phyloP scores from a whole-genome alignment of 1,284 basidiomycete species.

The Trametes polyzona region DNA sequence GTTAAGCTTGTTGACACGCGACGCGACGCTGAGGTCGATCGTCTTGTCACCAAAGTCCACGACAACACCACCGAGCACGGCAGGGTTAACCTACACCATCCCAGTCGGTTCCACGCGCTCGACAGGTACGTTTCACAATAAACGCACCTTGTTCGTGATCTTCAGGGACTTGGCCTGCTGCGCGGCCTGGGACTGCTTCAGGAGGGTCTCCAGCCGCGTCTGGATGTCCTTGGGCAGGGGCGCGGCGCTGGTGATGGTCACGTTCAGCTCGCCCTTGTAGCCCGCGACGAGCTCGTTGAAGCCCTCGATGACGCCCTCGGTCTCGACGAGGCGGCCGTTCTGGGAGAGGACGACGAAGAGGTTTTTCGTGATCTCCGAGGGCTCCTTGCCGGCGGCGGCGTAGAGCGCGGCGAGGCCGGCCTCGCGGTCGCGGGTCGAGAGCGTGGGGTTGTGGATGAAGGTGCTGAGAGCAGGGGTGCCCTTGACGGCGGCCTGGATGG shows the following conservation, averaged over 20 bases:
- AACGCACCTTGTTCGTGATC: constrained; percentile 81
- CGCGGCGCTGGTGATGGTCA: constrained; percentile 88
- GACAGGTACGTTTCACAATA: not conserved
- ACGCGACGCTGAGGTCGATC: constrained; percentile 92
- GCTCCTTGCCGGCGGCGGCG: constrained; percentile 66
- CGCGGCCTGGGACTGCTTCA: constrained; percentile 85
- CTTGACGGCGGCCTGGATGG: constrained; percentile 70
- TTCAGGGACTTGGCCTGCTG: constrained; percentile 86
- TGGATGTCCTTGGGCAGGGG: constrained; percentile 78
- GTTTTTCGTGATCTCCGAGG: constrained; percentile 92
- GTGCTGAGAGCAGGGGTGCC: constrained; percentile 63
- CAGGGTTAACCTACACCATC: constrained; percentile 75
- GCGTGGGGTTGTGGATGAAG: constrained; percentile 89
- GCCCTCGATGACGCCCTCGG: constrained; percentile 86
- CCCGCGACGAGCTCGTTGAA: constrained; percentile 91
- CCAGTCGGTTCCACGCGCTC: not conserved
- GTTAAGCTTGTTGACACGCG: constrained; percentile 95
- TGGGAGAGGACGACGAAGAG: constrained; percentile 90
- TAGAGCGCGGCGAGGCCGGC: constrained; percentile 74
- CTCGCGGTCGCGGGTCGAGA: constrained; percentile 78
- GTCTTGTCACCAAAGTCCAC: constrained; percentile 99
- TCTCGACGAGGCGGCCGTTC: constrained; percentile 90
- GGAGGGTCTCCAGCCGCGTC: constrained; percentile 75
- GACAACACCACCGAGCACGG: constrained; percentile 86
- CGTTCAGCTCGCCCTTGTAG: constrained; percentile 93